These are phyloP conservation scores for Forsythia viridissima DNA, from an alignment of 257 asterid species.

Conservation along the genomic window DNA sequence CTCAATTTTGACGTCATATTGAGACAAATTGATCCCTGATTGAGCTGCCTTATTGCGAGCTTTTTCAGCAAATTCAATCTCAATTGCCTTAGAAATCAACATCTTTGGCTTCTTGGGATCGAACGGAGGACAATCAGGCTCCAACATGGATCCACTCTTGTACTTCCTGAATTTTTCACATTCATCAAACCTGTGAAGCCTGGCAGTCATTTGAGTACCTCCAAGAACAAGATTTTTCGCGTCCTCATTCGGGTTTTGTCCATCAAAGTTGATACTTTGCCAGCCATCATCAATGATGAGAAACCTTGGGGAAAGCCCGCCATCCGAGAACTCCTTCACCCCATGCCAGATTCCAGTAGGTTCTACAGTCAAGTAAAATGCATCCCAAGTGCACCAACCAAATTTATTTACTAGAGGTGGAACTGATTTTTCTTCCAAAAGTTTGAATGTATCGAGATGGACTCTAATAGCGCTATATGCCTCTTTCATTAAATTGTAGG, in stretches of 20 bases:
- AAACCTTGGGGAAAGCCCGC: constrained; percentile 61
- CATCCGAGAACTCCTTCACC: constrained; percentile 51
- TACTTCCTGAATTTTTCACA: constrained; percentile 63
- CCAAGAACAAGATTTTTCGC: constrained; percentile 61
- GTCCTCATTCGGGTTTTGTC: constrained; percentile 44
- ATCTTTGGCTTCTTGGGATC: constrained; percentile 63
- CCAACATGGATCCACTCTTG: constrained; percentile 45
- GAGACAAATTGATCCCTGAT: constrained; percentile 46
- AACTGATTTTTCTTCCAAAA: constrained; percentile 62
- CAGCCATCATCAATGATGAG: constrained; percentile 77
- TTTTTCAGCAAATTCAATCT: constrained; percentile 68
- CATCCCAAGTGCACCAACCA: constrained; percentile 79
- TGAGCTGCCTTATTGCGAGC: constrained; percentile 50
- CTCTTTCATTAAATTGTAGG: constrained; percentile 66
- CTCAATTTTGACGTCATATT: constrained; percentile 34
- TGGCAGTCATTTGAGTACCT: constrained; percentile 72
- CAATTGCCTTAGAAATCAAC: constrained; percentile 69
- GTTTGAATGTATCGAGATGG: constrained; percentile 66
- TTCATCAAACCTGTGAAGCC: constrained; percentile 67
- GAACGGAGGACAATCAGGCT: constrained; percentile 40
- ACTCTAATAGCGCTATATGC: constrained; percentile 63
- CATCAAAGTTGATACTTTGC: constrained; percentile 66
- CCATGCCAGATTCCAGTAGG: constrained; percentile 63
- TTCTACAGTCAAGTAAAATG: constrained; percentile 58
- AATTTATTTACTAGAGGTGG: constrained; percentile 61